These are phyloP conservation scores for Pyrenochaeta sp. DNA, from an alignment of 2,329 filamentous ascomycete species.

Conservation along the genomic window DNA sequence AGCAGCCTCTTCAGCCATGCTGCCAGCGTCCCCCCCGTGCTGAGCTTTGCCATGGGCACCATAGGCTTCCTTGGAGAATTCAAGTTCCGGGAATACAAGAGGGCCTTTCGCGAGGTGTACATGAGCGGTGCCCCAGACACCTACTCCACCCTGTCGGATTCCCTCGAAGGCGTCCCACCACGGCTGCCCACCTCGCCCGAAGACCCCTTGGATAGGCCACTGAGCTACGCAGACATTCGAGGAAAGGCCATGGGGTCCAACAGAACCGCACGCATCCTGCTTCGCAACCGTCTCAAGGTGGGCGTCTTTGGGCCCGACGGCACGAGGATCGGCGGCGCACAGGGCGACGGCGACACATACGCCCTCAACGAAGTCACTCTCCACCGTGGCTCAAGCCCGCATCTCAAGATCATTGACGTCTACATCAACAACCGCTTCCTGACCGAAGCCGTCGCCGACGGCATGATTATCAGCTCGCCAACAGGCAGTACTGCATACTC, in stretches of 20 bases:
- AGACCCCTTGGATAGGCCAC: slow-evolving; percentile 37
- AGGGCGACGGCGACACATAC: slow-evolving; percentile 58
- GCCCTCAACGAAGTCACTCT: slow-evolving; percentile 97
- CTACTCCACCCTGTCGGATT: slow-evolving; percentile 68
- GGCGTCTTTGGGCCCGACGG: slow-evolving; percentile 80
- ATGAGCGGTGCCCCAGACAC: slow-evolving; percentile 73
- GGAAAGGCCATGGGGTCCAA: slow-evolving; percentile 83
- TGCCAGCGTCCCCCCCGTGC: slow-evolving; percentile 82
- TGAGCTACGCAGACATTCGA: slow-evolving; percentile 73
- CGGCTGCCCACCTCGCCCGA: slow-evolving; percentile 74
- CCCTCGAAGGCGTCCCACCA: slow-evolving; percentile 72
- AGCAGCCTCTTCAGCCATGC: slow-evolving; percentile 86
- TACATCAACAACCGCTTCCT: slow-evolving; percentile 88
- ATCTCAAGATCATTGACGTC: slow-evolving; percentile 91
- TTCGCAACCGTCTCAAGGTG: slow-evolving; percentile 87
- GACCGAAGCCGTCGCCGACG: slow-evolving; percentile 93
- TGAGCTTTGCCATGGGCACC: slow-evolving; percentile 97
- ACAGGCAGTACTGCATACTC: slow-evolving; percentile 97
- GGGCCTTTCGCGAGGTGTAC: slow-evolving; percentile 90
- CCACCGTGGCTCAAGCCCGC: slow-evolving; percentile 87
- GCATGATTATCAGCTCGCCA: slow-evolving; percentile 91
- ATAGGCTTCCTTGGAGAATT: slow-evolving; percentile 95
- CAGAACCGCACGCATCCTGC: slow-evolving; percentile 79
- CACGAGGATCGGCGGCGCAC: slow-evolving; percentile 49
- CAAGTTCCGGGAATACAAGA: slow-evolving; percentile 93